Percentiles rank a stretch among this genome's conserved stretches.
These are phyloP conservation scores for Yamadazyma laniorum DNA, from an alignment of 805 yeast species.

Conservation along the genomic window DNA sequence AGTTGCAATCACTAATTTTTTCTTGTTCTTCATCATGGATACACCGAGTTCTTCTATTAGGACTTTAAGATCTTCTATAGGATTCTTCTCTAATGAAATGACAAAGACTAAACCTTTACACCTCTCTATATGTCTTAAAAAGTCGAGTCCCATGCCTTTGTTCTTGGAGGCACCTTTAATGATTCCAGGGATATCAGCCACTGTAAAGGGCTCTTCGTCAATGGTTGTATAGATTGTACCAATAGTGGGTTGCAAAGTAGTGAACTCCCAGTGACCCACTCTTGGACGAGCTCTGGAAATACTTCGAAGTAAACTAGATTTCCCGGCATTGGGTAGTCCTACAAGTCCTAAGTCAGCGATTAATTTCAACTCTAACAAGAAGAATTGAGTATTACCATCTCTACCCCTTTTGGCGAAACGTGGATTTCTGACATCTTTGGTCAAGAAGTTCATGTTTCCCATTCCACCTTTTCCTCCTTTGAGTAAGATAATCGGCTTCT, in stretches of 20 bases:
- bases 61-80: slow-evolving; percentile 60
- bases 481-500: slow-evolving; percentile 64
- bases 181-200: slow-evolving; percentile 97
- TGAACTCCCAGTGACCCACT: slow-evolving; percentile 96
- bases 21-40: slow-evolving; percentile 57
- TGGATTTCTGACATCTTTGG: slow-evolving; percentile 83
- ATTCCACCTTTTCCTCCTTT: slow-evolving; percentile 93
- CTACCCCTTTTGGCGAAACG: slow-evolving; percentile 84
- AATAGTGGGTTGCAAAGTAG: slow-evolving; percentile 86
- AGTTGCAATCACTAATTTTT: slow-evolving; percentile 80
- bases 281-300: slow-evolving; percentile 87
- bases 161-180: slow-evolving; percentile 83
- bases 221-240: slow-evolving; percentile 78
- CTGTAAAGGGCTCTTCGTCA: slow-evolving; percentile 73
- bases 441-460: slow-evolving; percentile 94
- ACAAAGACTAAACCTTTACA: slow-evolving; percentile 89
- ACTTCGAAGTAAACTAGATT: slow-evolving; percentile 81
- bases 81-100: slow-evolving; percentile 68
- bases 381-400: slow-evolving; percentile 58
- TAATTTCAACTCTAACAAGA: slow-evolving; percentile 79
- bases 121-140: slow-evolving; percentile 87
- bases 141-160: slow-evolving; percentile 91
- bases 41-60: slow-evolving; percentile 72
- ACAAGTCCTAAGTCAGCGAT: slow-evolving; percentile 93
- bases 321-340: slow-evolving; percentile 96